Base-by-base conservation (phyloP, 768 basidiomycete genomes). In the Termitomyces sp. region DNA sequence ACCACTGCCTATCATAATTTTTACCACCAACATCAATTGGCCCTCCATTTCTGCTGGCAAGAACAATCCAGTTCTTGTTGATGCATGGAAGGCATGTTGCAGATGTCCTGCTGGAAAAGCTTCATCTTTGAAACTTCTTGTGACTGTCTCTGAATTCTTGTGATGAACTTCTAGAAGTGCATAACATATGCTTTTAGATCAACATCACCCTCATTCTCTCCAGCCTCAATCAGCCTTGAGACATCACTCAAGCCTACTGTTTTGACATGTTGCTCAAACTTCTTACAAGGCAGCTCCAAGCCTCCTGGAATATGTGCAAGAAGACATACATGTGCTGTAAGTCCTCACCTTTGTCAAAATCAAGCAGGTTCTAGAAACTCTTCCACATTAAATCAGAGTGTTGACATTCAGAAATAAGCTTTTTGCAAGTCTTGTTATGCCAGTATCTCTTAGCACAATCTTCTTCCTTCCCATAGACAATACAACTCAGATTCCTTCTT, bases 231-330 rank as follows among this genome's bases (percentile, higher is more conserved):
- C 70, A 89, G 74, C 66, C 90, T 94, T 54, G 87, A 83, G 42
- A 99, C 88, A 2, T 92, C 88, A 22, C 82, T 78, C 59, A 95
- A 70, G 35, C 97, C 97, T 11, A 91, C 85, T 64, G 84, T 82
- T 79, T 98, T 98, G 71, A 98, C 97, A 66, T 98, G 96, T 56
- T 83, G 84, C 72, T 98, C 97, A 70, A 98, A 98, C 63, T 85
- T 87, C 79, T 90, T 93, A 67, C 95, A 82, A 58, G 98, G 72
- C 0, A 93, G 94, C 65, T 98, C 94, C 55, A 98, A 75, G 32
- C 97, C 97, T 64, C 94, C 89, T 12, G 86, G 84, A 53, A 98
- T 97, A 37, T 96, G 87, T n/a, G 90, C 87, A 24, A 98, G 78
- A 15, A 98, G 79, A 12, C 82, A 77, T 98, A 99, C 93, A 98